Evolutionary conservation across 192 early-diverging fungal genomes (phyloP).

Genomic region (Entomortierella lignicola): DNA sequence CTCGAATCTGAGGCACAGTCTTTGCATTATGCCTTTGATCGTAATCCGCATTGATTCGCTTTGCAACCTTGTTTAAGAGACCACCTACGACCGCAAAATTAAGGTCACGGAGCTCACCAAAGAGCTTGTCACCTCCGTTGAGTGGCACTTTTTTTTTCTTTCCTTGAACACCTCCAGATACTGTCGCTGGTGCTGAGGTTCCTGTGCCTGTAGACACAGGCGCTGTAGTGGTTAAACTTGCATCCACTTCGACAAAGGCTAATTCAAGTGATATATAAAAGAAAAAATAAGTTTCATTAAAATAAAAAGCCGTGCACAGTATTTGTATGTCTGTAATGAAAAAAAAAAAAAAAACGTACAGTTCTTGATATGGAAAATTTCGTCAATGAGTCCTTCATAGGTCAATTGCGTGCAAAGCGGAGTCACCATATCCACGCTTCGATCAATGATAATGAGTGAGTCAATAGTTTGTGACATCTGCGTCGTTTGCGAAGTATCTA

Average conservation of each 20-base stretch:
- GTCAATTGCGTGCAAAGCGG: slow-evolving; percentile 96
- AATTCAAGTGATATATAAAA: neutral
- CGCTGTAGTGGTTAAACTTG: slow-evolving; percentile 63
- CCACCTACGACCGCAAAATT: slow-evolving; percentile 93
- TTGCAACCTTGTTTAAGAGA: slow-evolving; percentile 84
- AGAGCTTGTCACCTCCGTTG: slow-evolving; percentile 85
- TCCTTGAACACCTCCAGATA: slow-evolving; percentile 37
- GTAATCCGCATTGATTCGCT: slow-evolving; percentile 87
- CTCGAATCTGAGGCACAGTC: slow-evolving; percentile 91
- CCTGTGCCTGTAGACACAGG: slow-evolving; percentile 34
- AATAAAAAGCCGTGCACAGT: too few species aligned
- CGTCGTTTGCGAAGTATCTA: slow-evolving; percentile 58
- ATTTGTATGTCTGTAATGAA: neutral
- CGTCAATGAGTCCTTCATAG: slow-evolving; percentile 97
- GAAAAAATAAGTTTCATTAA: too few species aligned
- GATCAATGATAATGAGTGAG: slow-evolving; percentile 90
- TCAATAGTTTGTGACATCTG: slow-evolving; percentile 78
- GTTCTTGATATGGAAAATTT: slow-evolving; percentile 85
- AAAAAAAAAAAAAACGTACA: slow-evolving; percentile 57
- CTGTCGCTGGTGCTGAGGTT: slow-evolving; percentile 17
- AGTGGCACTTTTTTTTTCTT: slow-evolving; percentile 83
- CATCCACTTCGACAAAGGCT: slow-evolving; percentile 85
- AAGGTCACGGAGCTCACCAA: slow-evolving; percentile 83
- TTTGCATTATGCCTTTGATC: slow-evolving; percentile 91
- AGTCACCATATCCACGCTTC: slow-evolving; percentile 90